These are phyloP conservation scores for Leccinum ochraceum DNA, from an alignment of 768 basidiomycete species.

Conservation along the genomic window DNA sequence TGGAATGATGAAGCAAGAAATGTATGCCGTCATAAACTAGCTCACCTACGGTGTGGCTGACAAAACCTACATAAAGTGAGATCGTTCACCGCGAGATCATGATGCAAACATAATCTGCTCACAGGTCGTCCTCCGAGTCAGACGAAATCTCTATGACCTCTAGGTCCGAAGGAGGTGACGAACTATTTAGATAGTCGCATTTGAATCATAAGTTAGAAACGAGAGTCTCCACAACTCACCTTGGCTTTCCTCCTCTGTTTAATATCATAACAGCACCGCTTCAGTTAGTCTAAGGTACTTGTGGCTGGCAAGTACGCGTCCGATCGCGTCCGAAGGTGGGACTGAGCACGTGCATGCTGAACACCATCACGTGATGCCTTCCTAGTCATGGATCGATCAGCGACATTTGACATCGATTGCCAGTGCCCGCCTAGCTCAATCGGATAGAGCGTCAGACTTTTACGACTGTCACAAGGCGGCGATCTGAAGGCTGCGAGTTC, in stretches of 20 bases:
- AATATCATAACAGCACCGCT: conserved; percentile 32
- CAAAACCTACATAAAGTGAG: conserved; percentile 9
- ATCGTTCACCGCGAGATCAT: background rate
- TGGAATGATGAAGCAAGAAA: background rate
- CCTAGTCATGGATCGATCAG: conserved; percentile 36
- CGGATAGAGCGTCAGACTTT: conserved; percentile 70
- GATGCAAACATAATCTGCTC: conserved; percentile 12
- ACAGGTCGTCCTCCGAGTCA: conserved; percentile 42
- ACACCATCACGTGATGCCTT: conserved; percentile 14
- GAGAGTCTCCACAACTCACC: conserved; percentile 23
- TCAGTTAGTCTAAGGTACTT: background rate
- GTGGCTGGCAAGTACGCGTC: background rate
- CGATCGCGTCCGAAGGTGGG: too few species aligned
- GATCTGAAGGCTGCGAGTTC: conserved; percentile 87
- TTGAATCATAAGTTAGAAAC: background rate
- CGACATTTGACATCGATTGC: conserved; percentile 17
- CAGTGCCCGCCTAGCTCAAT: conserved; percentile 60
- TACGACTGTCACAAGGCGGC: conserved; percentile 45
- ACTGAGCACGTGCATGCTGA: conserved; percentile 19
- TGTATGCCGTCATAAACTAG: background rate
- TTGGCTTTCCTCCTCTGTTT: conserved; percentile 48
- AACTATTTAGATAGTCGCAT: background rate
- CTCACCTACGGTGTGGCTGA: conserved; percentile 15
- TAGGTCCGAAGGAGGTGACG: conserved; percentile 4
- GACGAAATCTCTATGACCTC: conserved; percentile 61